phyloP scores from a whole-genome alignment of 352 stramenopile species.

The Globisporangium parvum region DNA sequence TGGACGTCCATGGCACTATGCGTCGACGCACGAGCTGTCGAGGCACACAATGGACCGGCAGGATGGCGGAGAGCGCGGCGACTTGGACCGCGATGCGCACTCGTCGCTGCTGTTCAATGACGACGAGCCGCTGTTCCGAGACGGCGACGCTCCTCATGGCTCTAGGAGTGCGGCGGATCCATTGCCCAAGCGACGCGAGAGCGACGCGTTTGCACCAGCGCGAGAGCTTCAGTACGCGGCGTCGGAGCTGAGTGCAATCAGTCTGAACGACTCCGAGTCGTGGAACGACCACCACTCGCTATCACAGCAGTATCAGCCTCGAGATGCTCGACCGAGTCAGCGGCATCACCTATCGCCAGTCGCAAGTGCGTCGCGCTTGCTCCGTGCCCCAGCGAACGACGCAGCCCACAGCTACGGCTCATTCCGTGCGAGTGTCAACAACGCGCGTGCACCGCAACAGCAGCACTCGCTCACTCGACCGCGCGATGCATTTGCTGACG shows the following conservation, averaged over 20 bases:
- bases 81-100: constrained; percentile 32
- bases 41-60: background rate
- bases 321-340: background rate
- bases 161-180: constrained; percentile 5
- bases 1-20: background rate
- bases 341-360: too few species aligned
- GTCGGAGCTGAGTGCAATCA: constrained; percentile 69
- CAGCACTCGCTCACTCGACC: background rate
- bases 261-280: constrained; percentile 72
- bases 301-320: background rate
- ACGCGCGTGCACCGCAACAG: background rate
- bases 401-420: constrained; percentile 2
- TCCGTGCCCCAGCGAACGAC: background rate
- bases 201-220: constrained; percentile 14
- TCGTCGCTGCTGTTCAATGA: constrained; percentile 42
- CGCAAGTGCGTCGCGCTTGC: constrained; percentile 2
- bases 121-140: constrained; percentile 7
- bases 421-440: background rate
- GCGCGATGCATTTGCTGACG: background rate
- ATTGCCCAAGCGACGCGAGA: constrained; percentile 10
- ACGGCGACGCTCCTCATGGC: constrained; percentile 5
- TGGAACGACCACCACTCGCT: constrained; percentile 46
- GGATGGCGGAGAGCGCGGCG: constrained; percentile 14
- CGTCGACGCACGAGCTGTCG: background rate
- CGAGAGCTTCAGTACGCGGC: constrained; percentile 3